Evolutionary conservation across 2,329 filamentous ascomycete species (phyloP), one percentile per base, ranked within the genome.

Genomic region (Fusarium sp.): DNA sequence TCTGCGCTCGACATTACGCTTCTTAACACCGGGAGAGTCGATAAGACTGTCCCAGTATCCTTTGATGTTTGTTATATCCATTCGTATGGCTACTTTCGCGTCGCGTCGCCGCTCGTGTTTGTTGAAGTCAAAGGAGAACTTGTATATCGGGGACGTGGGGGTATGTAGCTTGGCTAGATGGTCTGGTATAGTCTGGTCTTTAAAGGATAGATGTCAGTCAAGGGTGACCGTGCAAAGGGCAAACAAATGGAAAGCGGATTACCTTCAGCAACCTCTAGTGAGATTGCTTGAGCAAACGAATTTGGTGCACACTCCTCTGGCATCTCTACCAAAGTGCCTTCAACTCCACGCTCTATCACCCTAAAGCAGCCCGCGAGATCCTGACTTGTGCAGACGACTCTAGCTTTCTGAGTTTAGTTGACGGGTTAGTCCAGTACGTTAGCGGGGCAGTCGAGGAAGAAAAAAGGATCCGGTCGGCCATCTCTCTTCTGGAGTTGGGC

Each of bases 291-390:
- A 15, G 65, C 65, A 30, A 68, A 46, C 2, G 44, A 23, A 30
- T 66, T 66, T 11, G 56, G 57, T 13, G 62, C 65, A 18, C 52
- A 56, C 4, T 38, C 53, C 0, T 66, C 57, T 14, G 62, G 62
- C 66, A 69, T 69, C 42, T 62, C 62, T 3, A 69, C 46, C n/a
- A 66, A 15, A 2, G 66, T 69, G 2, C 62, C 66, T 9, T 62
- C 10, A 1, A 66, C 57, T 11, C 65, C 62, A 15, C 45, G 44
- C 12, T 69, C 62, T 37, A 13, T 58, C 3, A 69, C 12, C 35
- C 15, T 46, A 12, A 40, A 69, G 35, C 65, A 62, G 0, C 57
- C 62, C 18, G 58, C 52, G 1, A 66, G 41, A 7, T 69, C 52
- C 7, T 65, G 7, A 17, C 30, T 53, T 3, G 57, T 6, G 35